A percentile compares a stretch with the other conserved stretches of the same genome.
phyloP scores from a whole-genome alignment of 176 grass and related monocot species.

The bread wheat (Triticum aestivum) region IWGSC_CS_RefSeq_v2.1 NC_057799.1:368219904-368220403 shows the following conservation, averaged over 20 bases:
- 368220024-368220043: conserved; percentile 70
- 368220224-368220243: conserved; percentile 22
- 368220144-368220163: conserved; percentile 55
- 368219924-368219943: conserved; percentile 25
- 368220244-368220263: conserved; percentile 30
- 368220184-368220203: neutral
- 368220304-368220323: conserved; percentile 7
- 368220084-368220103: conserved; percentile 69
- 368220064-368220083: conserved; percentile 64
- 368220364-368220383: conserved; percentile 37
- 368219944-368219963: conserved; percentile 62
- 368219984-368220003: conserved; percentile 68
- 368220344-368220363: conserved; percentile 6
- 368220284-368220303: conserved; percentile 79
- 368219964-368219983: conserved; percentile 77
- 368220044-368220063: conserved; percentile 68
- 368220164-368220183: conserved; percentile 43
- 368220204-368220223: neutral
- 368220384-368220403: conserved; percentile 67
- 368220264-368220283: conserved; percentile 80
- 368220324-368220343: conserved; percentile 37
- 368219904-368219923: neutral
- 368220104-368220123: conserved; percentile 83
- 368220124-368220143: conserved; percentile 76
- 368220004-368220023: conserved; percentile 66